Conservation (phyloP, 2,329 filamentous ascomycete species). For the Fusarium transvaalense region DNA sequence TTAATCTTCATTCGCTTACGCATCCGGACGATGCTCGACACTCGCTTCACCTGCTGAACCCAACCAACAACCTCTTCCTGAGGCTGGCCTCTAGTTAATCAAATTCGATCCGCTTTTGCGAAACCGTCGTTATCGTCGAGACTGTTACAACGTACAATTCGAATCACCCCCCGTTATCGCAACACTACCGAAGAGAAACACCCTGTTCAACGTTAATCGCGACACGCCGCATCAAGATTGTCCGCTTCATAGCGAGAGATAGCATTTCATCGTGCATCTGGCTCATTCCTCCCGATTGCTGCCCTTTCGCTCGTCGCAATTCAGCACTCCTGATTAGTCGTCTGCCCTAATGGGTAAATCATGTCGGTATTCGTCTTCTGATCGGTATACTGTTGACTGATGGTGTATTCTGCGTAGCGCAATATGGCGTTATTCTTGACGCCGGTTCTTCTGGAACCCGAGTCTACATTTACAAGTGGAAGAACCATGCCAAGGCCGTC, state of each 20-base stretch:
- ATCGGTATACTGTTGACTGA: conserved; percentile 28
- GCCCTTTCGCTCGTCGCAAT: conserved; percentile 4
- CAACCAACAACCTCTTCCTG: conserved; percentile 4
- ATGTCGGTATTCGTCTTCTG: conserved; percentile 48
- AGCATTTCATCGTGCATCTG: background rate
- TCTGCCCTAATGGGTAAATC: conserved; percentile 53
- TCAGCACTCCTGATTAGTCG: conserved; percentile 1
- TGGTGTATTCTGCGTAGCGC: conserved; percentile 56
- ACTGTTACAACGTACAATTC: conserved; percentile 12
- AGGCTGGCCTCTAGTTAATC: conserved; percentile 16
- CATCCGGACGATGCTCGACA: conserved; percentile 41
- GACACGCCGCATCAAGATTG: background rate
- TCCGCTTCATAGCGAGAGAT: conserved; percentile 1
- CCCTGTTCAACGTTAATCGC: background rate
- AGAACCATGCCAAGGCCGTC: conserved; percentile 76
- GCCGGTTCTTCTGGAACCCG: conserved; percentile 97
- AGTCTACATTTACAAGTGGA: conserved; percentile 94
- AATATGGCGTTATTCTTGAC: conserved; percentile 96
- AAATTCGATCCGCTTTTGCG: background rate
- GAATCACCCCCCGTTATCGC: conserved; percentile 31
- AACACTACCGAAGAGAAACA: conserved; percentile 20
- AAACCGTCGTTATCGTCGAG: conserved; percentile 14
- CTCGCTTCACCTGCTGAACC: conserved; percentile 37
- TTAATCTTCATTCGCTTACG: conserved; percentile 30
- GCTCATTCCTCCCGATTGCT: background rate